Conservation (phyloP, 441 rosid genomes). For the Corymbia citriodora region DNA sequence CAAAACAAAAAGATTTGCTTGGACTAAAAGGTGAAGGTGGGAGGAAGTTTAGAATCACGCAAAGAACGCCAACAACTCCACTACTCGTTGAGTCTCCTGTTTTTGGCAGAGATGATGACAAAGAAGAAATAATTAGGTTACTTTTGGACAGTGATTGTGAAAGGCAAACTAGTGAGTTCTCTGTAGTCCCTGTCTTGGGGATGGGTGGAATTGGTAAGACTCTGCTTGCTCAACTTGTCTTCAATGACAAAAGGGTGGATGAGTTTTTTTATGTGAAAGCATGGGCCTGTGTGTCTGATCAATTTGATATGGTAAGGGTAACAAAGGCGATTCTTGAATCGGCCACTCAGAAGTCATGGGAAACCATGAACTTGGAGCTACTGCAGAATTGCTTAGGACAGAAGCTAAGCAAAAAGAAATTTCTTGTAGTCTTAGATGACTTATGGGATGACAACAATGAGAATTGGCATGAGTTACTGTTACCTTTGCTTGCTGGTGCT, state of each 20-base stretch:
- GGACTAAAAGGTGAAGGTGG: background rate
- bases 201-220: conserved; percentile 21
- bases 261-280: conserved; percentile 2
- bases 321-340: conserved; percentile 21
- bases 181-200: conserved; percentile 11
- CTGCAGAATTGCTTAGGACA: background rate
- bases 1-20: conserved; percentile 1
- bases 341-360: background rate
- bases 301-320: conserved; percentile 13
- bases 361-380: background rate
- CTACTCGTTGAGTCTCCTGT: background rate
- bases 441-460: conserved; percentile 10
- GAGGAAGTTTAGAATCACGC: background rate
- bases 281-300: conserved; percentile 35
- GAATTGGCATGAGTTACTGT: conserved; percentile 19
- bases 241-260: conserved; percentile 4
- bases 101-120: conserved; percentile 5
- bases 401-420: background rate
- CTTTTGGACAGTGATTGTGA: background rate
- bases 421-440: conserved; percentile 23
- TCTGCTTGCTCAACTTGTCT: conserved; percentile 12
- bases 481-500: conserved; percentile 14
- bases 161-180: background rate
- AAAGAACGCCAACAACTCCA: conserved; percentile 1
- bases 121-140: background rate